phyloP scores from a whole-genome alignment of 1,284 basidiomycete species.

The Fomes fomentarius region DNA sequence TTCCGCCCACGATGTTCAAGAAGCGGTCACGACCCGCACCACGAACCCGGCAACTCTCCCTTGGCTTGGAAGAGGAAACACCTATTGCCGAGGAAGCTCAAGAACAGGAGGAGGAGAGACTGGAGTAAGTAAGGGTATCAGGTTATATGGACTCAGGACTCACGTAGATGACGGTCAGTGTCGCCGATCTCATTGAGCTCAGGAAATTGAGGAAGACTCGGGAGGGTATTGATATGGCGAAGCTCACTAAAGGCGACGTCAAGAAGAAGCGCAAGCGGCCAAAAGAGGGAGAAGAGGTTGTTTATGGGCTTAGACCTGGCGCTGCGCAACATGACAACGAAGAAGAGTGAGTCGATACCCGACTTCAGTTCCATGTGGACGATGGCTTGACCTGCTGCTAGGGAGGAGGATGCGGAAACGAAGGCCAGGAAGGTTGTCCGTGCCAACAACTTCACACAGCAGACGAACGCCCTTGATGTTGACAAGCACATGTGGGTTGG shows the following conservation, averaged over 20 bases:
- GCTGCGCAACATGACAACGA: slow-evolving; percentile 48
- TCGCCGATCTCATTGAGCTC: slow-evolving; percentile 86
- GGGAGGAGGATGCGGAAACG: slow-evolving; percentile 66
- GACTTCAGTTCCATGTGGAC: neutral
- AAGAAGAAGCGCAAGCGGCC: slow-evolving; percentile 70
- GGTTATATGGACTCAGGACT: neutral
- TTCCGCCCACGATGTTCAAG: slow-evolving; percentile 50
- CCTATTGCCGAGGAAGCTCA: slow-evolving; percentile 39
- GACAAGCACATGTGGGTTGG: slow-evolving; percentile 92
- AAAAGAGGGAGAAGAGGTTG: slow-evolving; percentile 50
- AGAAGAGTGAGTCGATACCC: slow-evolving; percentile 60
- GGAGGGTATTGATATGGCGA: slow-evolving; percentile 86
- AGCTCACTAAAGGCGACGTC: slow-evolving; percentile 82
- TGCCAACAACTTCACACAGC: slow-evolving; percentile 93
- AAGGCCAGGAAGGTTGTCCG: slow-evolving; percentile 78
- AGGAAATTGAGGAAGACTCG: slow-evolving; percentile 76
- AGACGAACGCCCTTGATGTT: slow-evolving; percentile 94
- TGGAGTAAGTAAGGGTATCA: slow-evolving; percentile 49
- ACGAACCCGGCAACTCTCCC: slow-evolving; percentile 48
- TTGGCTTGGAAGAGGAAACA: slow-evolving; percentile 39
- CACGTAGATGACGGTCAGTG: slow-evolving; percentile 37
- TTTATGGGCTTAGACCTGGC: slow-evolving; percentile 61
- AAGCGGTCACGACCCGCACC: slow-evolving; percentile 64
- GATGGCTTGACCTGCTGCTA: slow-evolving; percentile 27
- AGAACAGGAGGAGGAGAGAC: slow-evolving; percentile 40